Evolutionary conservation across 805 yeast species (phyloP), one percentile per base, ranked within the genome.

Genomic region (Pichia scutulata): DNA sequence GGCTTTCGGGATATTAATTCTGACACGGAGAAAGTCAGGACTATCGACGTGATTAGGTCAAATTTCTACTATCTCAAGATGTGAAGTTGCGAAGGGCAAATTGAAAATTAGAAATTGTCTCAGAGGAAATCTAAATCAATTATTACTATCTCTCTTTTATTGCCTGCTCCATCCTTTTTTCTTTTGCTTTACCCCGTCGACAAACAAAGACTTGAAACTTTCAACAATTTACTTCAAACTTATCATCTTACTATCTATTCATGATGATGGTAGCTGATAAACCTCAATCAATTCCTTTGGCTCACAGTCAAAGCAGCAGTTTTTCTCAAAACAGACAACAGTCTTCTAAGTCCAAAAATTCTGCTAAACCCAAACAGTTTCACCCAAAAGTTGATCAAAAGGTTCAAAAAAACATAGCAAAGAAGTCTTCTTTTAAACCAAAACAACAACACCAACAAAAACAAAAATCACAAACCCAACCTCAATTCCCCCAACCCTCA

Each of bases 231-330:
- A n/a, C 37, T n/a, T 33, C 8, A 33, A 16, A 16, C n/a, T 16
- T 33, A 33, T 7, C n/a, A 33, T 33, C 12, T n/a, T 7, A 7
- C 7, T 16, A 33, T 9, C 16, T 2, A 14, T 24, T 21, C 18
- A 48, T 25, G 51, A 59, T 48, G 61, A 55, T 52, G 60, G 55
- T 57, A 14, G 56, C 58, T 26, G 57, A 56, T 41, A 52, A 53
- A 25, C 57, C 57, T 19, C 60, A 58, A 25, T 55, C 58, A 43
- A 46, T 56, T 26, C 58, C 59, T n/a, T 50, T 58, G 57, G 46
- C 44, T 21, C 58, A 53, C 43, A 16, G 21, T 10, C 41, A 25
- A 18, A 51, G 49, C 10, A 19, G 40, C 40, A 39, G 19, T 33
- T 41, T 43, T 10, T 43, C 43, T 3, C 40, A 33, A 14, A 12